These are phyloP conservation scores for Somion occarium DNA, from an alignment of 1,284 basidiomycete genomes.

Conservation along the genomic window DNA sequence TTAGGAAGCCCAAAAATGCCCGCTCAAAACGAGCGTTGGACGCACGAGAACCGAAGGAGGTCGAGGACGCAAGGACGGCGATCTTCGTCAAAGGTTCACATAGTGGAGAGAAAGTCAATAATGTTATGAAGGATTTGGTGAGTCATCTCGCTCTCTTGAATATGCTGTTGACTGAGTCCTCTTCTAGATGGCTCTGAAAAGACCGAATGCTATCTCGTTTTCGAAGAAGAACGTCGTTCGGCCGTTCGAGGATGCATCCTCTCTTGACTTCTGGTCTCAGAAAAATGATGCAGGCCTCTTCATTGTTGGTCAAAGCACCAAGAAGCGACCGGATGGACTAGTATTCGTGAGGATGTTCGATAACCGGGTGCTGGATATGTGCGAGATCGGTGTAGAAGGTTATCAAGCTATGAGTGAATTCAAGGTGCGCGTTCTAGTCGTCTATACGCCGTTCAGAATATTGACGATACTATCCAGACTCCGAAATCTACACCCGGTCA, in stretches of 20 bases:
- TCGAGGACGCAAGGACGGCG: constrained; percentile 81
- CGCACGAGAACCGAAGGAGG: constrained; percentile 69
- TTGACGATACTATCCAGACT: too few relatives aligned
- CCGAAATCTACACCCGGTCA: constrained; percentile 85
- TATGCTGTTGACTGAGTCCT: background rate
- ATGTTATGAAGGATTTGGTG: constrained; percentile 87
- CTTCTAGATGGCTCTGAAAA: constrained; percentile 83
- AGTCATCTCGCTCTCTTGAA: constrained; percentile 28
- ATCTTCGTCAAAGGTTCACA: constrained; percentile 91
- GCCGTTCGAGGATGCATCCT: constrained; percentile 85
- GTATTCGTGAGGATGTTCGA: constrained; percentile 89
- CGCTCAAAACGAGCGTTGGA: constrained; percentile 92
- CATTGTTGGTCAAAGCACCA: constrained; percentile 87
- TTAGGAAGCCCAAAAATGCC: constrained; percentile 94
- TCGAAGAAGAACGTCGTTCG: constrained; percentile 92
- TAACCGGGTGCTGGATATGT: constrained; percentile 87
- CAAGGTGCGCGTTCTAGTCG: too few relatives aligned
- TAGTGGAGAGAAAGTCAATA: constrained; percentile 76
- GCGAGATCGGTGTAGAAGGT: constrained; percentile 86
- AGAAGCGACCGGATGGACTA: constrained; percentile 91
- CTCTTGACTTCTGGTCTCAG: constrained; percentile 87
- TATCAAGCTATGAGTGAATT: constrained; percentile 79
- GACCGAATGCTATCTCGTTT: constrained; percentile 87
- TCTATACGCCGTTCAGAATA: too few relatives aligned
- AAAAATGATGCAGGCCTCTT: constrained; percentile 98